Percentiles rank a stretch among this genome's conserved stretches.
These are phyloP conservation scores for Karstenula rhodostoma DNA, from an alignment of 2,329 filamentous ascomycete species.

Conservation along the genomic window DNA sequence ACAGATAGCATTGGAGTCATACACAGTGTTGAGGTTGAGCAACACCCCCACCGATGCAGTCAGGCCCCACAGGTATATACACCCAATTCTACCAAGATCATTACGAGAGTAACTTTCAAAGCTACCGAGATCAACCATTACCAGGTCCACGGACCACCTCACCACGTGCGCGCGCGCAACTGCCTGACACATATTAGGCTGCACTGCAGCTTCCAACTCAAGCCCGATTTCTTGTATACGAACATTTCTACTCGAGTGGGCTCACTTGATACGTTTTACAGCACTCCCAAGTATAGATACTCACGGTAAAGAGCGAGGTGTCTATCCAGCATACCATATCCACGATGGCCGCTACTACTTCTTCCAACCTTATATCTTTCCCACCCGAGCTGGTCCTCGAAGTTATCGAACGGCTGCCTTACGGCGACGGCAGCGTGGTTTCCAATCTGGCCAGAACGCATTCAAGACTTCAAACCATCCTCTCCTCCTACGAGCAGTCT, in stretches of 20 bases:
- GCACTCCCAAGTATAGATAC: neutral
- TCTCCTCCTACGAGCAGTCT: slow-evolving; percentile 37
- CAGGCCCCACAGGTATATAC: too few relatives aligned
- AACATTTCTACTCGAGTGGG: neutral
- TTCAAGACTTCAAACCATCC: slow-evolving; percentile 26
- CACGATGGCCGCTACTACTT: slow-evolving; percentile 21
- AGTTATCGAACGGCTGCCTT: slow-evolving; percentile 36
- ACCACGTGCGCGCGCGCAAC: slow-evolving; percentile 7
- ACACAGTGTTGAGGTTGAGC: too few relatives aligned
- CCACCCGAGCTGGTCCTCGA: slow-evolving; percentile 40
- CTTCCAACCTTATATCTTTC: slow-evolving; percentile 27
- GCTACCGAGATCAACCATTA: too few relatives aligned
- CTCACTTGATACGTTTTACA: neutral
- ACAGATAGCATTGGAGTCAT: too few relatives aligned
- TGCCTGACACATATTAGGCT: neutral
- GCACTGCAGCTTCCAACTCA: slow-evolving; percentile 5
- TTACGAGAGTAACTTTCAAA: too few relatives aligned
- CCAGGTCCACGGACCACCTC: too few relatives aligned
- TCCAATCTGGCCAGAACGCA: slow-evolving; percentile 28
- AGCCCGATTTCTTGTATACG: neutral
- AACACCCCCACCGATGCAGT: too few relatives aligned
- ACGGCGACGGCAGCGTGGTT: slow-evolving; percentile 31
- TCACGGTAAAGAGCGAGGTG: neutral
- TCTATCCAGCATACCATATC: slow-evolving; percentile 18
- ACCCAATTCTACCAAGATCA: too few relatives aligned